Base-by-base conservation (phyloP, 2,329 filamentous ascomycete genomes). In the Fusarium brevicatenulatum region DNA sequence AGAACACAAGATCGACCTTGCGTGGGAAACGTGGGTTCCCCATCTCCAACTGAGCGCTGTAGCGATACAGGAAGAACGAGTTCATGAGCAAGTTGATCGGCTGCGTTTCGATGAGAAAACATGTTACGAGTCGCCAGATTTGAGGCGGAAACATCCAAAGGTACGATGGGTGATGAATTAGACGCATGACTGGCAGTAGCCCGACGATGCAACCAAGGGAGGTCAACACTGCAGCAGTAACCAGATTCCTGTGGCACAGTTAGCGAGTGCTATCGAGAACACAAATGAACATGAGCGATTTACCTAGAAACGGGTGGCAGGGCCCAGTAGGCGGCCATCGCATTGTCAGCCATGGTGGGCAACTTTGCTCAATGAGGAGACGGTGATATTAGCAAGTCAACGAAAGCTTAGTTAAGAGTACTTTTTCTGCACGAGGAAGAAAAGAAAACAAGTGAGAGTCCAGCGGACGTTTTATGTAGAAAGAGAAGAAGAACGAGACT, bases 1-100 rank as follows among this genome's bases (percentile, higher is more conserved):
- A 97, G 84, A 91, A 91, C 71, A 96, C 86, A 76, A 96, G 89
- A 80, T 96, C 93, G 79, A 94, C 95, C 65, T 92, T 92, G 74
- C 89, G 87, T 46, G 86, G 83, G 81, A 97, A 95, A 67, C 93
- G 90, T 59, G 91, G 83, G 70, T 92, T 93, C 72, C 88, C 87
- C 46, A 83, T 87, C 85, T 97, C 95, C 55, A 97, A 85, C 73
- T 91, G 88, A 79, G 89, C 92, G 76, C 92, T 85, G 83, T 96
- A 97, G 72, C 89, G 91, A 84, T 92, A 97, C 73, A 96, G 76
- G 59, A 86, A 91, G 82, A 93, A 95, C 55, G 93, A 90, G 80
- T 95, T 92, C 82, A 95, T 87, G 42, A 95, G 80, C 73, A 94
- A 86, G 49, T 83, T 78, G 50, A 87, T 72, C 12, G 80, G 70